Base-by-base conservation (phyloP, 2,329 filamentous ascomycete genomes). In the Hypomyces perniciosus region DNA sequence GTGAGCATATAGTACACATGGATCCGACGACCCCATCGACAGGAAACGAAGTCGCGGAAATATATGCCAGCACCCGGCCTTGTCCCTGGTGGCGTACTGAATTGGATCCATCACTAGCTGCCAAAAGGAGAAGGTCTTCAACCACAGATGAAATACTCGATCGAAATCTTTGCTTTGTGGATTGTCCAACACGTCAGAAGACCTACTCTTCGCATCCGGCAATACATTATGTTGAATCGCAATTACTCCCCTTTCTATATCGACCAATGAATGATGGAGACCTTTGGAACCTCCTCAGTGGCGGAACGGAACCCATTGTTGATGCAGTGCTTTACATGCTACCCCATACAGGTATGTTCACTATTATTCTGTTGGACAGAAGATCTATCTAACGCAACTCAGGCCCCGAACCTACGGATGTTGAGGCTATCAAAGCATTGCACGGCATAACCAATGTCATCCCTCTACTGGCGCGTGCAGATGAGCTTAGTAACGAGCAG, bases 11-110 rank as follows among this genome's bases (percentile, higher is more conserved):
- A 55, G 92, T 97, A 2, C 92, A 99, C 65, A 84, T 96, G 48
- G 92, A 97, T 63, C 78, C 86, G 3, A 71, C 84, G 44, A 66
- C 71, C 2, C 65, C 70, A 2, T 56, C 58, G 46, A 37, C 56
- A 30, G 44, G 54, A 6, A 51, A 54, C 51, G 46, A 52, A 35
- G 78, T 86, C 44, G 78, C 77, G 1, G 87, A 92, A 65, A 80
- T 89, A 26, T 85, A 85, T 65, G 88, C 87, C 44, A 92, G 88
- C 64, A 91, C 88, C 9, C 86, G 85, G 61, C 83, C 92, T 35
- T 95, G 92, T 66, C 91, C 92, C 0, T 75, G 84, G 51, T 97
- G 93, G 93, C 95, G 88, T 86, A 84, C 85, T 10, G 86, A 93
- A 61, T 68, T 89, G 44, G 85, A 91, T 50, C 82, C 86, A 54